phyloP scores from a whole-genome alignment of 2,329 filamentous ascomycete genomes.

The Elsinoe fawcettii region DNA sequence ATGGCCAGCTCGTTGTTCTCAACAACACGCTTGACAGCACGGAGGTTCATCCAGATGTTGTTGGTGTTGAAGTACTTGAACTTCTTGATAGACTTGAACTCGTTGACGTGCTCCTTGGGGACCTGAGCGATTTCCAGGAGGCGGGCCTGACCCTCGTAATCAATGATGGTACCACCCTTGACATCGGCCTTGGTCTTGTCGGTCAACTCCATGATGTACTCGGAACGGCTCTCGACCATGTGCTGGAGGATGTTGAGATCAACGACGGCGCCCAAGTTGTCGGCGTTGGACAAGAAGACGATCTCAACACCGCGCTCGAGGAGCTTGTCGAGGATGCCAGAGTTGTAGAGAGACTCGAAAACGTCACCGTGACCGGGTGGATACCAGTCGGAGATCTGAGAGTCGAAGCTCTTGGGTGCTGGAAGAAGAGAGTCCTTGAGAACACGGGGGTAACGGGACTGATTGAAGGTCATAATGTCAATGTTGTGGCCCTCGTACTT shows the following conservation, averaged over 20 bases:
- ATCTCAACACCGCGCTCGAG: constrained; percentile 92
- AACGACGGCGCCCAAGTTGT: constrained; percentile 96
- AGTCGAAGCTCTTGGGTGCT: constrained; percentile 81
- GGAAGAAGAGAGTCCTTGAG: constrained; percentile 97
- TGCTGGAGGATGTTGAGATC: constrained; percentile 97
- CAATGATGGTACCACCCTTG: constrained; percentile 99
- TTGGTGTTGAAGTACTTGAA: constrained; percentile 99
- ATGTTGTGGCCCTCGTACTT: constrained; percentile 99
- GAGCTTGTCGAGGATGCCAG: constrained; percentile 92
- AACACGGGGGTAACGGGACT: constrained; percentile 95
- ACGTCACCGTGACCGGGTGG: constrained; percentile 98
- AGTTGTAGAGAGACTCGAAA: constrained; percentile 99
- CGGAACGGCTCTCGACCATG: constrained; percentile 94
- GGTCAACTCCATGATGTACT: constrained; percentile 99
- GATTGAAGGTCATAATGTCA: constrained; percentile 99
- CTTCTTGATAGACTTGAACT: constrained; percentile 99
- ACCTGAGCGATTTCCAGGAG: constrained; percentile 98
- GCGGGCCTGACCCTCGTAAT: constrained; percentile 94
- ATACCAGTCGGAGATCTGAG: constrained; percentile 93
- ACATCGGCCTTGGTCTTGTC: constrained; percentile 99
- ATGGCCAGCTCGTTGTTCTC: constrained; percentile 98
- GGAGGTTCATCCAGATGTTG: constrained; percentile 99
- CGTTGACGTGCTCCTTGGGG: constrained; percentile 98
- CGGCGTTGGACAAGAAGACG: constrained; percentile 97
- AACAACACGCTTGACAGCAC: constrained; percentile 95